A percentile compares a stretch with the other conserved stretches of the same genome.
Evolutionary conservation across 2,329 filamentous ascomycete species (phyloP).

Genomic region (Ophiostoma piceae): DNA sequence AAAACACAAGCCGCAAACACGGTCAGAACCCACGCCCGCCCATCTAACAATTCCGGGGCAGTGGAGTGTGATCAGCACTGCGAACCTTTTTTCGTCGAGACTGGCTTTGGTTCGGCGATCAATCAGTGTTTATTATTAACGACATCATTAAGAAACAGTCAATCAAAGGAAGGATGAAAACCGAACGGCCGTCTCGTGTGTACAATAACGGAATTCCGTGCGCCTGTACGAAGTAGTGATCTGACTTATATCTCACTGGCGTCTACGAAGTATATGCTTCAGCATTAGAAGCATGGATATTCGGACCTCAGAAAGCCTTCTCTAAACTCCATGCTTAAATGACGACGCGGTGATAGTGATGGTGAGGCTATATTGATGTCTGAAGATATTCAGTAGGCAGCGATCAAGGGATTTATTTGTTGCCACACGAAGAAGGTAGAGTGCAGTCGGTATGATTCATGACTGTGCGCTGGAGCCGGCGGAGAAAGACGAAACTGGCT

Average conservation of each 20-base stretch:
- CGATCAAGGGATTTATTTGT: background rate
- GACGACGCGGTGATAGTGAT: background rate
- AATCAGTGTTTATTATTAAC: background rate
- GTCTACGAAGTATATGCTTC: background rate
- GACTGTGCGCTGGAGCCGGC: background rate
- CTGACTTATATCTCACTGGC: too few species aligned
- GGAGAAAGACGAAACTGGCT: background rate
- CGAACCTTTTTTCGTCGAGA: background rate
- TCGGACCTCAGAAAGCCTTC: background rate
- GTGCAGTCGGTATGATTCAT: background rate
- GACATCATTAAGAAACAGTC: background rate
- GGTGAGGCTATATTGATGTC: background rate
- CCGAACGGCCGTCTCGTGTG: background rate
- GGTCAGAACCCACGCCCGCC: background rate
- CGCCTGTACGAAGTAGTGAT: background rate
- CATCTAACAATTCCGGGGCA: background rate
- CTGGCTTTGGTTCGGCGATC: background rate
- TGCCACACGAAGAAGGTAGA: background rate
- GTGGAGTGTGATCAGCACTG: background rate
- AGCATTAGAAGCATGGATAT: background rate
- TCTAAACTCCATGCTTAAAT: background rate
- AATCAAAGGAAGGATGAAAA: background rate
- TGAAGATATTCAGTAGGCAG: background rate
- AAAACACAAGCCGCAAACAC: background rate
- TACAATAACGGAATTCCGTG: background rate